Percentiles rank a stretch among this genome's conserved stretches.
phyloP scores from a whole-genome alignment of 352 stramenopile species.

The Phytophthora citricola region DNA sequence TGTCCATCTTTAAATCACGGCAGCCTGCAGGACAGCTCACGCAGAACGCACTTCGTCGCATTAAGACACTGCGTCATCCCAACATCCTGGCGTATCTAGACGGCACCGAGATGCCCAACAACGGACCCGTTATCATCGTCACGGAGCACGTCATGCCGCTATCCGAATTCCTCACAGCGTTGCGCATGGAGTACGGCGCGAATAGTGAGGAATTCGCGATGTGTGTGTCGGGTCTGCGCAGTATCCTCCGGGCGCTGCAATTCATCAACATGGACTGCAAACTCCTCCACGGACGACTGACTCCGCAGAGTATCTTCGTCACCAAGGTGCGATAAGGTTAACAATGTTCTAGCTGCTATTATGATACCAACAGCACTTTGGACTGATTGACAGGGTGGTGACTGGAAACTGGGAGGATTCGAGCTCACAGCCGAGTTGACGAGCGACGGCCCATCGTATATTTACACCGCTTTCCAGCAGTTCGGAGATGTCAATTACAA shows the following conservation, averaged over 20 bases:
- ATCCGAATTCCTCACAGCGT: constrained; percentile 85
- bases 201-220: constrained; percentile 79
- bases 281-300: constrained; percentile 92
- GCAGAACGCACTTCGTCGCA: constrained; percentile 92
- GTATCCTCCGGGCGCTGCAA: constrained; percentile 91
- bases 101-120: constrained; percentile 74
- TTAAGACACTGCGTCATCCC: constrained; percentile 95
- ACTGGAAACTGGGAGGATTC: constrained; percentile 97
- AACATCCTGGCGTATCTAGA: constrained; percentile 93
- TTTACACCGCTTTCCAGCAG: constrained; percentile 87
- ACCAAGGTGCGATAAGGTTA: constrained; percentile 67
- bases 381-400: constrained; percentile 66
- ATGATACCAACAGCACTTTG: neutral
- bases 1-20: constrained; percentile 94
- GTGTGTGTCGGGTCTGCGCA: constrained; percentile 91
- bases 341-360: neutral
- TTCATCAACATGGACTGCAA: constrained; percentile 96
- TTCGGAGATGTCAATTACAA: constrained; percentile 84
- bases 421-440: constrained; percentile 91
- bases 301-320: constrained; percentile 93
- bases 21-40: constrained; percentile 78
- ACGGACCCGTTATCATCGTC: constrained; percentile 93
- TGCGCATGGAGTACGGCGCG: constrained; percentile 66
- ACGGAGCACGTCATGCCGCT: constrained; percentile 94
- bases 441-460: constrained; percentile 75